Conservation (phyloP, 768 basidiomycete genomes). For the Mycena latifolia region DNA sequence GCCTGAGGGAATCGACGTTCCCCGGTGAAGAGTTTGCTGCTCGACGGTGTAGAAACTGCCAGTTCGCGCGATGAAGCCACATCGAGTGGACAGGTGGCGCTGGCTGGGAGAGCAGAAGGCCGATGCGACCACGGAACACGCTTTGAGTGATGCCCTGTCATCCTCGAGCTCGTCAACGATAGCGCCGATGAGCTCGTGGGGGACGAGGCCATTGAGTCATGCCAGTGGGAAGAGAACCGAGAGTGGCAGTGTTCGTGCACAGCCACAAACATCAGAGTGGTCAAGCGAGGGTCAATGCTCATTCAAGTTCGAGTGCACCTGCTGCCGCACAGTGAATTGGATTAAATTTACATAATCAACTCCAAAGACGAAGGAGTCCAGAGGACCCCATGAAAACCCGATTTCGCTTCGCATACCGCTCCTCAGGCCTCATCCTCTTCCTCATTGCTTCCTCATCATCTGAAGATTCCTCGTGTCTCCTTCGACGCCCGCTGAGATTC, state of each 20-base stretch:
- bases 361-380: not conserved
- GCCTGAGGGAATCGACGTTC: conserved; percentile 12
- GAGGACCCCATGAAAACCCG: conserved; percentile 10
- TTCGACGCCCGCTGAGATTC: not conserved
- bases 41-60: conserved; percentile 8
- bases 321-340: too few species aligned
- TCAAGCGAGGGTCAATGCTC: too few species aligned
- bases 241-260: too few species aligned
- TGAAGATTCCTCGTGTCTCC: not conserved
- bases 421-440: not conserved
- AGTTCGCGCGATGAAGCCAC: conserved; percentile 29
- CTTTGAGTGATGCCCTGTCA: too few species aligned
- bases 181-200: too few species aligned
- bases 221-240: too few species aligned
- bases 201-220: too few species aligned
- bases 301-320: too few species aligned
- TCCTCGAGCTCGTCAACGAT: conserved; percentile 34
- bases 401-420: conserved; percentile 12
- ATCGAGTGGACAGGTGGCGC: conserved; percentile 22
- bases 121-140: conserved; percentile 9
- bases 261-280: too few species aligned
- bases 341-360: not conserved
- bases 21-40: conserved; percentile 15
- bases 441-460: not conserved
- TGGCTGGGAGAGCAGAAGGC: conserved; percentile 20